Percentiles rank a stretch among this genome's conserved stretches.
Conservation (phyloP, 257 asterid genomes). For the Echium plantagineum region DNA sequence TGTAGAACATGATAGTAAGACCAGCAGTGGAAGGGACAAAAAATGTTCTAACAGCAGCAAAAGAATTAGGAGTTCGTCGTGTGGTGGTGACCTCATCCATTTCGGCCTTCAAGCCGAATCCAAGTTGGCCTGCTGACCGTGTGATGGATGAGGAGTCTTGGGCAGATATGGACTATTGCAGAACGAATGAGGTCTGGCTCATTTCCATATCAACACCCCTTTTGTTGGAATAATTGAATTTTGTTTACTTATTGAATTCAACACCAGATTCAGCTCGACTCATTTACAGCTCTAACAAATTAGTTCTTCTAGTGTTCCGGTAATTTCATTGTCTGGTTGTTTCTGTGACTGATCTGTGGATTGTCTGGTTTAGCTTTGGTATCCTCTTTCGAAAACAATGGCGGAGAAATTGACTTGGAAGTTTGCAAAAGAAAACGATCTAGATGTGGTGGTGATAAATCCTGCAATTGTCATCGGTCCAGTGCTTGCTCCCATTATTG, state of each 20-base stretch:
- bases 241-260: too few species aligned
- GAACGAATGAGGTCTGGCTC: constrained; percentile 46
- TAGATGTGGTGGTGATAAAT: constrained; percentile 73
- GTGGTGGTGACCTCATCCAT: constrained; percentile 1
- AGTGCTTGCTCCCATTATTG: constrained; percentile 45
- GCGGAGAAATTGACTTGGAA: constrained; percentile 94
- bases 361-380: constrained; percentile 38
- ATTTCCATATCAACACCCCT: neutral
- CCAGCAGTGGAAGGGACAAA: neutral
- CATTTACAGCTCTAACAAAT: neutral
- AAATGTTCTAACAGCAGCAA: neutral
- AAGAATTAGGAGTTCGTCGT: neutral
- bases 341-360: neutral
- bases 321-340: neutral
- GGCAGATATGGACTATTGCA: constrained; percentile 2
- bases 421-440: constrained; percentile 53
- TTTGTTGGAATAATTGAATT: neutral
- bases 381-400: constrained; percentile 62
- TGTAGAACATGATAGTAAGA: neutral
- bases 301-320: neutral
- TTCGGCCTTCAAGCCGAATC: neutral
- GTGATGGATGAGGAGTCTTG: neutral
- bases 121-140: neutral
- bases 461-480: constrained; percentile 87
- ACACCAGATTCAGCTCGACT: too few species aligned